Evolutionary conservation across 2,329 filamentous ascomycete species (phyloP).

Genomic region (Pezicula carpinea): DNA sequence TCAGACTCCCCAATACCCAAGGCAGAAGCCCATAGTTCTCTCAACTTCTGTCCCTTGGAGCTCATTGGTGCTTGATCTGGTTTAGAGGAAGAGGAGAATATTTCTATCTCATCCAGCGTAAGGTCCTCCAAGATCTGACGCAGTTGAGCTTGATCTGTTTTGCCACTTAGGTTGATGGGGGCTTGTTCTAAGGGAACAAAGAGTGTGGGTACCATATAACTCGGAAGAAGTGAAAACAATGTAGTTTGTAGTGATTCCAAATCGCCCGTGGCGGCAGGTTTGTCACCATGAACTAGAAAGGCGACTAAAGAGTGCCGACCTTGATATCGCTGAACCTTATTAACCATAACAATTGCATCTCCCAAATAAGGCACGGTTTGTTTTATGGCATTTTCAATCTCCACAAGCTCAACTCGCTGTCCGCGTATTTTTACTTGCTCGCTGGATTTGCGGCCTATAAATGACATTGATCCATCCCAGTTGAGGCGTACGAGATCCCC

Average conservation of each 20-base stretch:
- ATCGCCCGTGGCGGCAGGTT: no score
- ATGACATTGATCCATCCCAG: slow-evolving; percentile 54
- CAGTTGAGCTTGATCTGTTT: slow-evolving; percentile 24
- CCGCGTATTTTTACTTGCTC: slow-evolving; percentile 60
- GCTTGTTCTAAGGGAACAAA: slow-evolving; percentile 1
- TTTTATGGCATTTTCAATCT: slow-evolving; percentile 38
- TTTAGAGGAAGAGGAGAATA: neutral
- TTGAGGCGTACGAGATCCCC: slow-evolving; percentile 57
- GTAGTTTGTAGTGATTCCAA: no score
- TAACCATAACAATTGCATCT: no score
- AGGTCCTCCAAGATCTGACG: slow-evolving; percentile 6
- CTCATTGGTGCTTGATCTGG: neutral
- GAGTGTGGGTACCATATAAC: neutral
- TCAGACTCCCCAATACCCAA: slow-evolving; percentile 28
- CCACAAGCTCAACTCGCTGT: slow-evolving; percentile 58
- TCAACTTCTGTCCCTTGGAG: slow-evolving; percentile 28
- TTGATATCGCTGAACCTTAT: no score
- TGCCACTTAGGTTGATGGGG: neutral
- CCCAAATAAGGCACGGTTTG: no score
- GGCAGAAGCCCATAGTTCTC: slow-evolving; percentile 43
- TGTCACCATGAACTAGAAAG: no score
- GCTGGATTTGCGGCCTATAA: slow-evolving; percentile 57
- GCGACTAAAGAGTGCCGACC: no score
- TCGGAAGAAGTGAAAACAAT: neutral
- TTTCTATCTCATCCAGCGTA: neutral